phyloP scores from a whole-genome alignment of 495 filamentous ascomycete genomes.

The Penicillium lagena region DNA sequence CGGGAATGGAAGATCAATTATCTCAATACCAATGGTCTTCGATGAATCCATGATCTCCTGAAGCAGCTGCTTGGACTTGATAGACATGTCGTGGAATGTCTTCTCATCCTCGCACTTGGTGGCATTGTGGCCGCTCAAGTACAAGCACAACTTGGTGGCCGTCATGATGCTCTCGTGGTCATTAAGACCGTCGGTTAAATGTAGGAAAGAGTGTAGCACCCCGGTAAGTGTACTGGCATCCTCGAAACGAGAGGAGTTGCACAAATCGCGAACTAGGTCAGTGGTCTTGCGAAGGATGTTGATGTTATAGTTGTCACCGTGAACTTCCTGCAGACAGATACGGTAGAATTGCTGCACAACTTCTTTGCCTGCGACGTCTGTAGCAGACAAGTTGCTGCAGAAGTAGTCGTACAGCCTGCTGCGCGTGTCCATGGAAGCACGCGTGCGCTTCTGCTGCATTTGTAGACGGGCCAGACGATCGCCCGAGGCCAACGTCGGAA shows the following conservation, averaged over 20 bases:
- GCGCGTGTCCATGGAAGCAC: conserved; percentile 36
- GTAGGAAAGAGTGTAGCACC: conserved; percentile 50
- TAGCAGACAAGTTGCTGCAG: conserved; percentile 47
- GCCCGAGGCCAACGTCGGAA: conserved; percentile 42
- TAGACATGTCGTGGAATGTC: conserved; percentile 39
- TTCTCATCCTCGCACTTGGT: conserved; percentile 31
- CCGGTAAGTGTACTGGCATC: conserved; percentile 47
- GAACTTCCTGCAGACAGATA: conserved; percentile 43
- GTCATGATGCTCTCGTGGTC: conserved; percentile 39
- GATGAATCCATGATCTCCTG: conserved; percentile 44
- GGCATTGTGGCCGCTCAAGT: conserved; percentile 44
- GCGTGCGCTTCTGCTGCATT: conserved; percentile 34
- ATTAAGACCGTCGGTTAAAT: conserved; percentile 47
- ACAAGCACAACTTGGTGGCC: conserved; percentile 50
- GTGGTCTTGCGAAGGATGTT: conserved; percentile 37
- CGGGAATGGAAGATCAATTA: conserved; percentile 43
- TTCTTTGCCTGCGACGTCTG: conserved; percentile 29
- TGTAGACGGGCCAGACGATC: conserved; percentile 49
- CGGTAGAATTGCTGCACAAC: conserved; percentile 39
- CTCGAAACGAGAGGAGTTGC: conserved; percentile 37
- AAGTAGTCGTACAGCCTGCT: conserved; percentile 49
- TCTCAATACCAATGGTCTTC: conserved; percentile 42
- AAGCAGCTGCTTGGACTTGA: conserved; percentile 48
- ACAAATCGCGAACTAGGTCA: conserved; percentile 31
- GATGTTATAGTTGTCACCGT: conserved; percentile 32